phyloP scores from a whole-genome alignment of 2,329 filamentous ascomycete genomes.

The Trichoderma pleuroti region DNA sequence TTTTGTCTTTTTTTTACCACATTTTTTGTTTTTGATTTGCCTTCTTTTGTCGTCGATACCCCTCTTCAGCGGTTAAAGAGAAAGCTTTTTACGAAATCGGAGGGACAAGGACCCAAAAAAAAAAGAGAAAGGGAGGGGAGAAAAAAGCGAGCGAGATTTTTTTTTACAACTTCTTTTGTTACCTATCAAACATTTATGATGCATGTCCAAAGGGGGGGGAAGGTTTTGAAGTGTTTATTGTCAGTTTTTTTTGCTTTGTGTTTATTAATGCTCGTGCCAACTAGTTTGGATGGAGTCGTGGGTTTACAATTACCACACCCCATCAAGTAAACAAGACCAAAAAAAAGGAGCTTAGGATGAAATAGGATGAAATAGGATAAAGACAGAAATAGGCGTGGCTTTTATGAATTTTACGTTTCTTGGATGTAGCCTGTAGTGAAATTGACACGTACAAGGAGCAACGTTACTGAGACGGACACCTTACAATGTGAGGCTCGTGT shows the following conservation, averaged over 20 bases:
- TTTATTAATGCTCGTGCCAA: background rate
- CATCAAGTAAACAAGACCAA: background rate
- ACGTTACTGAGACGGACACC: background rate
- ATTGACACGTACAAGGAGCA: background rate
- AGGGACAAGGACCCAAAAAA: background rate
- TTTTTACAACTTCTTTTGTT: background rate
- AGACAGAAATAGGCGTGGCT: background rate
- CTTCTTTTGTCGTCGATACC: constrained; percentile 24
- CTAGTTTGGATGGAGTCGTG: background rate
- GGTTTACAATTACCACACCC: background rate
- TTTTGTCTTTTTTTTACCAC: background rate
- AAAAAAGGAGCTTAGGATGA: background rate
- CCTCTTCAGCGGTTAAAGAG: constrained; percentile 18
- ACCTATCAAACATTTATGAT: constrained; percentile 14
- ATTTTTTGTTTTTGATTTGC: background rate
- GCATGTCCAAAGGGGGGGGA: constrained; percentile 9
- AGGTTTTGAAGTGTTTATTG: background rate
- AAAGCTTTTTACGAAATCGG: constrained; percentile 21
- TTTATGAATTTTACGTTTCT: constrained; percentile 7
- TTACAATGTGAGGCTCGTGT: background rate
- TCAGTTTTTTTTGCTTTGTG: background rate
- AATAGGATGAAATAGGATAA: too few species aligned
- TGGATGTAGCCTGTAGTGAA: background rate
- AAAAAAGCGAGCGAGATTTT: constrained; percentile 5
- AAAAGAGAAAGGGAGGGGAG: background rate